Evolutionary conservation across 768 basidiomycete species (phyloP).

Genomic region (Tulasnella calospora): DNA sequence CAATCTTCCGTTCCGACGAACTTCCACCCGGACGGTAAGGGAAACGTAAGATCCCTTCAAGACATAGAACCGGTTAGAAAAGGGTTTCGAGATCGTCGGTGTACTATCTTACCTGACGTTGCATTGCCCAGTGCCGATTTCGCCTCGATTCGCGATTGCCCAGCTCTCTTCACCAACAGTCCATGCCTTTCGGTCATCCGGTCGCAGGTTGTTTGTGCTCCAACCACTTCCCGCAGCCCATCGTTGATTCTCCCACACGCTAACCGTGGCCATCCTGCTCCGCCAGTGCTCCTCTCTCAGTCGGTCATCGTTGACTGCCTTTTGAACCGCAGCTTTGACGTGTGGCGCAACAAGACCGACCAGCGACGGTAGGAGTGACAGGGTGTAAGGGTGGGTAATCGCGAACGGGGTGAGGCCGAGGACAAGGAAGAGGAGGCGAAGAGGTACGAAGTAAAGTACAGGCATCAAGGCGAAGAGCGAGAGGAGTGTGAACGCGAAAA

Average conservation of each 20-base stretch:
- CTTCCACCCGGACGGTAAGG: conserved; percentile 65
- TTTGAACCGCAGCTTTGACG: conserved; percentile 33
- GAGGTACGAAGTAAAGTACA: conserved; percentile 37
- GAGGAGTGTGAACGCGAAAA: conserved; percentile 49
- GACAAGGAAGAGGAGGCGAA: conserved; percentile 49
- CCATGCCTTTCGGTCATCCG: conserved; percentile 66
- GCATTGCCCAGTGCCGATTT: conserved; percentile 33
- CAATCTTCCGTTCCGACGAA: conserved; percentile 76
- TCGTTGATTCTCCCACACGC: conserved; percentile 78
- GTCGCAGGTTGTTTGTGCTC: conserved; percentile 38
- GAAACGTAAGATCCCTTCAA: conserved; percentile 73
- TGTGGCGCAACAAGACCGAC: conserved; percentile 31
- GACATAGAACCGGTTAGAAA: conserved; percentile 34
- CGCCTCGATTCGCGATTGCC: background rate
- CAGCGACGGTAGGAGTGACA: conserved; percentile 36
- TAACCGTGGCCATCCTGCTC: conserved; percentile 60
- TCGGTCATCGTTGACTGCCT: conserved; percentile 57
- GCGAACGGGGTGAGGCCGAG: conserved; percentile 50
- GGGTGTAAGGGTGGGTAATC: conserved; percentile 49
- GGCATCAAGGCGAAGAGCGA: conserved; percentile 40
- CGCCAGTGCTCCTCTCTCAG: conserved; percentile 62
- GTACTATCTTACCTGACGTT: conserved; percentile 57
- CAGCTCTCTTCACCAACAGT: conserved; percentile 48
- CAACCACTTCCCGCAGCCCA: conserved; percentile 38
- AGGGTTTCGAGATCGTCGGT: conserved; percentile 9